Evolutionary conservation across 1,139 yeast species (phyloP).

Genomic region (Pichia norvegensis): DNA sequence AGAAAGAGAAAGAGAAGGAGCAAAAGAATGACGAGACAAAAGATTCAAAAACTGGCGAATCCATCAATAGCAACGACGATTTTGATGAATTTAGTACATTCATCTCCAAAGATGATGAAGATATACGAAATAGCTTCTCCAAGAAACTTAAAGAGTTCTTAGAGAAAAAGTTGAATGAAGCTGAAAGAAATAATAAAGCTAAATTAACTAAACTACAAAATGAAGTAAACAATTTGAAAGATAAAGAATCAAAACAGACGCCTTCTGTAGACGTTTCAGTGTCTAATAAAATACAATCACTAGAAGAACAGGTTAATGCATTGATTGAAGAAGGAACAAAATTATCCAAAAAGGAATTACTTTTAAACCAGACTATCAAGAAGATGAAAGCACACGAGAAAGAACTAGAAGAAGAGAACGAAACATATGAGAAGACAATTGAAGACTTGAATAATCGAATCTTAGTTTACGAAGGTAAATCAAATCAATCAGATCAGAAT

Average conservation of each 20-base stretch:
- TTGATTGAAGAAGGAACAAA: slow-evolving; percentile 74
- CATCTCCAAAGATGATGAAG: background rate
- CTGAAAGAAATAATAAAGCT: slow-evolving; percentile 5
- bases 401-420: slow-evolving; percentile 31
- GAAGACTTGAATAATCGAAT: slow-evolving; percentile 31
- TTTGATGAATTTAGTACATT: background rate
- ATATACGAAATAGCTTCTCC: slow-evolving; percentile 2
- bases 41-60: background rate
- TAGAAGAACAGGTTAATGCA: slow-evolving; percentile 49
- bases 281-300: slow-evolving; percentile 33
- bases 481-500: slow-evolving; percentile 21
- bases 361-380: slow-evolving; percentile 60
- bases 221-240: background rate
- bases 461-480: slow-evolving; percentile 30
- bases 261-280: slow-evolving; percentile 7
- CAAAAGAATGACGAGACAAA: slow-evolving; percentile 1
- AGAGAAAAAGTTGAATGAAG: background rate
- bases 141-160: slow-evolving; percentile 6
- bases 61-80: background rate
- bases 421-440: slow-evolving; percentile 17
- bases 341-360: slow-evolving; percentile 66
- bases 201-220: slow-evolving; percentile 3
- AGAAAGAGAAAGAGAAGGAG: background rate
- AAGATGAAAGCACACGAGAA: slow-evolving; percentile 46
- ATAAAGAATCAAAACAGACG: background rate